Percentiles rank a stretch among this genome's conserved stretches.
These are phyloP conservation scores for Talaromyces adpressus DNA, from an alignment of 495 filamentous ascomycete species.

Conservation along the genomic window DNA sequence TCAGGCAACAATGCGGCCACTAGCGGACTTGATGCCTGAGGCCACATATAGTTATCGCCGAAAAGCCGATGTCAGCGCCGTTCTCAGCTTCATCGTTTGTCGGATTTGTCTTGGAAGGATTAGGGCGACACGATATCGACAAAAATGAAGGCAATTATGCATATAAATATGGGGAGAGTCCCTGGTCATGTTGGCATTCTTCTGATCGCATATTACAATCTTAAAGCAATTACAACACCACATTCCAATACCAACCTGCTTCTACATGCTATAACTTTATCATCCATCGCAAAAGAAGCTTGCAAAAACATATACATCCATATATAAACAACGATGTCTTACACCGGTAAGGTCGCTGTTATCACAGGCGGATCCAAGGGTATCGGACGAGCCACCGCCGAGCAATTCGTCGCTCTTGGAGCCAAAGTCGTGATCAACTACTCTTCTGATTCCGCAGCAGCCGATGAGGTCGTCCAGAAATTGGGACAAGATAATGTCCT, in stretches of 20 bases:
- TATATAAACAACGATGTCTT: constrained; percentile 19
- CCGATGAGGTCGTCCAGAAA: constrained; percentile 46
- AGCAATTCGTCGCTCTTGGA: constrained; percentile 47
- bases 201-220: not conserved
- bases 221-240: not conserved
- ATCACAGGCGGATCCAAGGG: constrained; percentile 64
- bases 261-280: not conserved
- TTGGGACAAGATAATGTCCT: constrained; percentile 46
- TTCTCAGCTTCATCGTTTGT: not conserved
- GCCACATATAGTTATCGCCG: not conserved
- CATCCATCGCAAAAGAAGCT: not conserved
- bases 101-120: not conserved
- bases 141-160: not conserved
- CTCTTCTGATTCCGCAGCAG: constrained; percentile 40
- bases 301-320: constrained; percentile 6
- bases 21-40: not conserved
- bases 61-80: not conserved
- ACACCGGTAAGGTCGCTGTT: constrained; percentile 52
- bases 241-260: not conserved
- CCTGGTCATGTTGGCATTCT: not conserved
- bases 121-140: not conserved
- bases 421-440: constrained; percentile 63
- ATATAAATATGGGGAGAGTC: not conserved
- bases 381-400: constrained; percentile 54
- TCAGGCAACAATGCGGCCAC: not conserved